Percentiles rank a stretch among this genome's conserved stretches.
Conservation (phyloP, 768 basidiomycete species). For the Suillus subluteus region DNA sequence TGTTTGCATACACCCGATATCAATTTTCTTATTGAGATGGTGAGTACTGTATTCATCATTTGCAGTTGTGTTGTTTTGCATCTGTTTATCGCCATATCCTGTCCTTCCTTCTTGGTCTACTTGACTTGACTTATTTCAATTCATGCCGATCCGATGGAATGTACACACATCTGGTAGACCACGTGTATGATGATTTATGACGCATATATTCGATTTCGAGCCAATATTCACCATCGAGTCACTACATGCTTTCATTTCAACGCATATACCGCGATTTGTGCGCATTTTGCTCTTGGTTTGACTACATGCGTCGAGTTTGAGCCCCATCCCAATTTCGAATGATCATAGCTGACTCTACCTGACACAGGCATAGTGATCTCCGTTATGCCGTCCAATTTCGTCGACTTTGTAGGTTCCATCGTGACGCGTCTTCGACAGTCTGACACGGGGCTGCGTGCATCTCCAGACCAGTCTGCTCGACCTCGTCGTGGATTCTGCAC, state of each 20-base stretch:
- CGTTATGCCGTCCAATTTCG: constrained; percentile 49
- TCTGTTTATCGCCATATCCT: not conserved
- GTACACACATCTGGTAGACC: not conserved
- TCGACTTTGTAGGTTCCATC: constrained; percentile 59
- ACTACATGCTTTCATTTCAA: not conserved
- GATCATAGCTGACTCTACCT: not conserved
- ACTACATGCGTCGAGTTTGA: no score
- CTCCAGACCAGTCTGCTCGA: constrained; percentile 72
- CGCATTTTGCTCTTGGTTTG: not conserved
- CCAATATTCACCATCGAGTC: not conserved
- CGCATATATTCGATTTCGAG: not conserved
- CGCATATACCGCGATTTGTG: not conserved
- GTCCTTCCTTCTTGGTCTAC: not conserved
- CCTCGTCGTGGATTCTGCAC: constrained; percentile 66
- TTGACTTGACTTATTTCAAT: no score
- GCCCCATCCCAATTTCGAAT: not conserved
- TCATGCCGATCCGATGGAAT: not conserved
- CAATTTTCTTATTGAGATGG: constrained; percentile 72
- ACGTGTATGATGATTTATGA: not conserved
- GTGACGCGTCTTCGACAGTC: constrained; percentile 56
- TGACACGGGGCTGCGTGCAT: constrained; percentile 62
- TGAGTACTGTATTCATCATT: constrained; percentile 25
- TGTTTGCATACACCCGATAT: constrained; percentile 65
- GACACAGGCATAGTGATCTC: constrained; percentile 64
- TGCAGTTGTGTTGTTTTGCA: constrained; percentile 4